Evolutionary conservation across 495 filamentous ascomycete genomes (phyloP).

Genomic region (Lophiotrema nucula): DNA sequence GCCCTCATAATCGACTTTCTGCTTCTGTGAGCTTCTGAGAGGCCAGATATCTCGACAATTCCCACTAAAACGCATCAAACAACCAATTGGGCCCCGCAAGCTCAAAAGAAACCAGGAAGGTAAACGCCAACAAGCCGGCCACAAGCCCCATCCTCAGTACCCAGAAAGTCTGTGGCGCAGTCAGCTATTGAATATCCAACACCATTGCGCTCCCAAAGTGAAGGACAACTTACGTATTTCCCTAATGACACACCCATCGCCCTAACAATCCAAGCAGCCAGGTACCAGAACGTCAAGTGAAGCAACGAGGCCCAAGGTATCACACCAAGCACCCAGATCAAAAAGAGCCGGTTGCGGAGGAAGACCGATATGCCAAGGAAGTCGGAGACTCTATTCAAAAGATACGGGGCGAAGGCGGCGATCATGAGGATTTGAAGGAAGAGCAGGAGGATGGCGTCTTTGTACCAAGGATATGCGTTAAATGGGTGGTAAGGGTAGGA

Average conservation of each 20-base stretch:
- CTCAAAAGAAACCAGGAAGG: conserved; percentile 13
- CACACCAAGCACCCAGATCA: conserved; percentile 15
- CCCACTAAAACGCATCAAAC: too few species aligned
- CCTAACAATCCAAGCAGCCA: background rate
- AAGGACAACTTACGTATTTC: background rate
- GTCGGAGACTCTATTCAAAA: conserved; percentile 3
- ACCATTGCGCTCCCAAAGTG: background rate
- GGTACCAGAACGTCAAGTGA: conserved; percentile 16
- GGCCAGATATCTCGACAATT: too few species aligned
- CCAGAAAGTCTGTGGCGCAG: background rate
- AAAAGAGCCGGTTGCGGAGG: conserved; percentile 19
- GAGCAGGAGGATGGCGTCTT: conserved; percentile 10
- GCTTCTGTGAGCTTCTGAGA: too few species aligned
- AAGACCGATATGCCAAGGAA: conserved; percentile 21
- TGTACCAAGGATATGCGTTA: conserved; percentile 12
- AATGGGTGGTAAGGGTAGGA: conserved; percentile 6
- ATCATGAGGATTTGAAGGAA: conserved; percentile 13
- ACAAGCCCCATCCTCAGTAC: conserved; percentile 1
- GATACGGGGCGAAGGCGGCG: conserved; percentile 12
- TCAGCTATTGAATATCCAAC: background rate
- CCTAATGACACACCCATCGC: background rate
- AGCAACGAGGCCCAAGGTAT: conserved; percentile 7
- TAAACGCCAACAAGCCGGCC: conserved; percentile 3
- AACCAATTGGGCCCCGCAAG: conserved; percentile 9
- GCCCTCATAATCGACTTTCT: too few species aligned